Evolutionary conservation across 257 asterid species (phyloP).

Genomic region (Handroanthus guayacan): DNA sequence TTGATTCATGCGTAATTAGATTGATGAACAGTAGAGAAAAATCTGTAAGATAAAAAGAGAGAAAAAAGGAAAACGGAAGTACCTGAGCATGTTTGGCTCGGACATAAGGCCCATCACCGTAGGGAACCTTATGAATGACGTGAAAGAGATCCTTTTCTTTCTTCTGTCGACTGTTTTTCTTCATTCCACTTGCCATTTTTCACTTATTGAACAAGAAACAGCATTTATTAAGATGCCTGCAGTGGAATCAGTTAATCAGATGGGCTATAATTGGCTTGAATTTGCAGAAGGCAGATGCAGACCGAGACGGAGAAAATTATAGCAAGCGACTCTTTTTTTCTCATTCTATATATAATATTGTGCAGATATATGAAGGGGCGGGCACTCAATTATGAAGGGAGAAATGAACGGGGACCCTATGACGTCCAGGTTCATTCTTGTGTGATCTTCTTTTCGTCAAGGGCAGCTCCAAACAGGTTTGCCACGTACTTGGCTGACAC

Average conservation of each 20-base stretch:
- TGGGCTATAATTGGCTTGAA: neutral
- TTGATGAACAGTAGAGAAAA: neutral
- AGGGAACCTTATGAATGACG: constrained; percentile 64
- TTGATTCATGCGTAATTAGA: neutral
- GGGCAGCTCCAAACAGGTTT: neutral
- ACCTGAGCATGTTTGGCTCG: constrained; percentile 76
- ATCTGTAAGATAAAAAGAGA: neutral
- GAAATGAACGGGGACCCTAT: constrained; percentile 40
- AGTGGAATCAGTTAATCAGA: neutral
- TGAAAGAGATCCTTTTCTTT: constrained; percentile 43
- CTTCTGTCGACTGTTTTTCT: constrained; percentile 19
- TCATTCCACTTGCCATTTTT: neutral
- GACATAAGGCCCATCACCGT: constrained; percentile 76
- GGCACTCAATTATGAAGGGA: constrained; percentile 1
- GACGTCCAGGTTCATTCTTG: constrained; percentile 38
- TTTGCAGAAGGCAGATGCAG: neutral
- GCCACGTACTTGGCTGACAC: constrained; percentile 10
- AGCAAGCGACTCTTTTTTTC: neutral
- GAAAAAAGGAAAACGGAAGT: neutral
- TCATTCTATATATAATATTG: neutral
- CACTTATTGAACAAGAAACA: neutral
- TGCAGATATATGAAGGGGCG: constrained; percentile 1
- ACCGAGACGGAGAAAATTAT: constrained; percentile 32
- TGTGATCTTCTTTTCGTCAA: neutral
- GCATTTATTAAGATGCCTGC: neutral